Conservation (phyloP, 768 basidiomycete species). For the Leccinum aurantiacum region DNA sequence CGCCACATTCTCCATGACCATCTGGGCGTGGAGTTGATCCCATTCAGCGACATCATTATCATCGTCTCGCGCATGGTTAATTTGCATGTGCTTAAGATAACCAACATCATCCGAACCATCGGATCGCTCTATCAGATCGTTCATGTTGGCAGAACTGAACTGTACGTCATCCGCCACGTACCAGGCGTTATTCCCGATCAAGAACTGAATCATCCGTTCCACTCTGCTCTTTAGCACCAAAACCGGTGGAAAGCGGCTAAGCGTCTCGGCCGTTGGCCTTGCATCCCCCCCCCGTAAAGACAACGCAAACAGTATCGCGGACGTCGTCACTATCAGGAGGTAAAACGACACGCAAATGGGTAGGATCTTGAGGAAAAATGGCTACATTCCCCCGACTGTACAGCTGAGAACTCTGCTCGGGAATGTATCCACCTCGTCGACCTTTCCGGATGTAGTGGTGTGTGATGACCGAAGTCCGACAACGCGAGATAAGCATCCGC, state of each 20-base stretch:
- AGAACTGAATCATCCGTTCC: not conserved
- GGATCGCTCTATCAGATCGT: not conserved
- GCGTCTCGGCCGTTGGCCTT: not conserved
- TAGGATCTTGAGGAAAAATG: no score
- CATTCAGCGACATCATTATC: not conserved
- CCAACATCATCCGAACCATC: not conserved
- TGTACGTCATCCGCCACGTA: not conserved
- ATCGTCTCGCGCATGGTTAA: not conserved
- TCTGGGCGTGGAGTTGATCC: not conserved
- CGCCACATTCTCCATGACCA: constrained; percentile 1
- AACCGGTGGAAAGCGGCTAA: not conserved
- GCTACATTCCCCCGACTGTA: no score
- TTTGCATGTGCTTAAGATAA: not conserved
- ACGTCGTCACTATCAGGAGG: no score
- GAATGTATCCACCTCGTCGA: no score
- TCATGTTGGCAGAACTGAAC: not conserved
- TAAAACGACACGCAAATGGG: no score
- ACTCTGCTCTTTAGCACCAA: not conserved
- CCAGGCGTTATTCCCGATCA: not conserved
- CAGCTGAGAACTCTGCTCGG: no score
- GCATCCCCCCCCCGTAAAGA: no score
- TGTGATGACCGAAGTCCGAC: no score
- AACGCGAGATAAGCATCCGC: no score
- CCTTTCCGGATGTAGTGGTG: no score
- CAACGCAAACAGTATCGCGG: no score